Conservation (phyloP, 2,329 filamentous ascomycete genomes). For the Exophiala mesophila region DNA sequence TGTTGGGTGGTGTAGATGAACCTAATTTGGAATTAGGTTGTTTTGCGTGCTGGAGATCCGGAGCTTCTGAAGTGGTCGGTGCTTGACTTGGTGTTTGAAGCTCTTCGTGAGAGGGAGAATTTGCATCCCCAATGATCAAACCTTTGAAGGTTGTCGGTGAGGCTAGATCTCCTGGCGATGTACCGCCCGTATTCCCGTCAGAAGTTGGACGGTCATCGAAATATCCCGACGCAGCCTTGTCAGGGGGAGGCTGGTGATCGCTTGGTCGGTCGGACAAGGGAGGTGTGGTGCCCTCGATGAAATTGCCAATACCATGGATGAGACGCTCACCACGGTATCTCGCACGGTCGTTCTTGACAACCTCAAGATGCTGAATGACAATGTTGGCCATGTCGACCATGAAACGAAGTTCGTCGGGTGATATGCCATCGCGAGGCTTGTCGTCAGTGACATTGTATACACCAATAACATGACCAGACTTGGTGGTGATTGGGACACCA, state of each 20-base stretch:
- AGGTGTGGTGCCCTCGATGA: conserved; percentile 51
- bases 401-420: conserved; percentile 46
- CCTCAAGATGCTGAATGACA: conserved; percentile 59
- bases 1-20: not conserved
- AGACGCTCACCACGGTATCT: conserved; percentile 52
- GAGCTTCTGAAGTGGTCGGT: too few species aligned
- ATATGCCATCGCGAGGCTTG: conserved; percentile 49
- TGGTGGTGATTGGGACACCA: conserved; percentile 57
- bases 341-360: conserved; percentile 48
- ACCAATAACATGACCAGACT: conserved; percentile 55
- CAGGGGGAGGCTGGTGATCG: too few species aligned
- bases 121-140: conserved; percentile 1
- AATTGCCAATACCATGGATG: conserved; percentile 51
- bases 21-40: too few species aligned
- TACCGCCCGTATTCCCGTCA: too few species aligned
- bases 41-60: too few species aligned
- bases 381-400: conserved; percentile 54
- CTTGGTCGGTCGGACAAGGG: too few species aligned
- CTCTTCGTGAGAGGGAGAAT: not conserved
- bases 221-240: too few species aligned
- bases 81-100: too few species aligned
- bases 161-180: too few species aligned
- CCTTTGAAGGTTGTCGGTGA: conserved; percentile 1
- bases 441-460: conserved; percentile 57
- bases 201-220: too few species aligned